Evolutionary conservation across 1,284 basidiomycete genomes (phyloP), one percentile per base, ranked within the genome.

Genomic region (Porogramme epimiltina): DNA sequence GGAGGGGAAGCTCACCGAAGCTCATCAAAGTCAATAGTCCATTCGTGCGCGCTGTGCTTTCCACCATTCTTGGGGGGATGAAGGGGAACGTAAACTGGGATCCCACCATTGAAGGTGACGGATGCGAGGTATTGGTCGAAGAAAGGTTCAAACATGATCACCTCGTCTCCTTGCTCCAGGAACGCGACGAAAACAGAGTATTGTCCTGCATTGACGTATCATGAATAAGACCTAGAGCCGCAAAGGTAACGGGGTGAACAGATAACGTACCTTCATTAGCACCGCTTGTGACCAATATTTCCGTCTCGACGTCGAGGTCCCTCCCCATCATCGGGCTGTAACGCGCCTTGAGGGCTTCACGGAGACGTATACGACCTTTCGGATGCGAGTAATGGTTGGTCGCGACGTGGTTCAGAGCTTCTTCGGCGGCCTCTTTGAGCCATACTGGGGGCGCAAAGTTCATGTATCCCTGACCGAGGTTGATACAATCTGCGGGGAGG

Each of bases 71-170:
- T 69, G 16, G 92, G 91, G 0, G 97, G 96, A 60, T 97, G 92
- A 15, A 99, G 79, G 2, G 97, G 96, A 6, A 99, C 93, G 66
- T 93, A 99, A 44, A 98, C 87, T 9, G 96, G 94, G 50, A 85
- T 87, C 41, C 94, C 95, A 26, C 90, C 91, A 65, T 97, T 95
- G 81, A 97, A 97, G 23, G 86, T 91, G 50, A 97, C 86, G 9
- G 91, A 92, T 33, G 93, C 89, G 55, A 91, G 82, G 74, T 98
- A 99, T 71, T 99, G 97, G 68, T 98, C 95, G 66, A 98, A 98
- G 79, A 94, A 95, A 5, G 93, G 96, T 73, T 99, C 97, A 66
- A 99, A 95, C 80, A 98, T 87, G 70, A 99, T 95, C 54, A 99
- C 97, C 72, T 98, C 96, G 68, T 99, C 97, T 8, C 89, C 94